Conservation (phyloP, 306 rosid species). For the Lathyrus sativus region DNA sequence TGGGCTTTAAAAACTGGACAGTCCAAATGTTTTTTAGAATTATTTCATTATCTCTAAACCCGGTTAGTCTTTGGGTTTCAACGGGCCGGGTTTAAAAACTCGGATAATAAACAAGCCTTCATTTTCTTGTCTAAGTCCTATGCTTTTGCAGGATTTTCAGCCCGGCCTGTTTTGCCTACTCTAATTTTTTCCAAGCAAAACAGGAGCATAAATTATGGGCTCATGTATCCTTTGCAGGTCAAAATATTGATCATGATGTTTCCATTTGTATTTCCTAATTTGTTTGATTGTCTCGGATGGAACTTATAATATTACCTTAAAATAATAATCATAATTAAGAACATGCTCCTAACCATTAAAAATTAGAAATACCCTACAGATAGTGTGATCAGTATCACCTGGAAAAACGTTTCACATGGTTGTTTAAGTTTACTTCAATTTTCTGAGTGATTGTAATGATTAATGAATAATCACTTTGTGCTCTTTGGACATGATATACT, state of each 20-base stretch:
- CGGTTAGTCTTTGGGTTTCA: no score
- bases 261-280: conserved; percentile 20
- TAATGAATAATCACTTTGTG: not conserved
- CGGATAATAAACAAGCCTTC: no score
- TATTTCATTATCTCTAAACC: no score
- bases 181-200: not conserved
- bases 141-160: no score
- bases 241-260: not conserved
- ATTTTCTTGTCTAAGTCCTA: no score
- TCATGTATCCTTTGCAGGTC: not conserved
- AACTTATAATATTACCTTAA: not conserved
- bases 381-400: conserved; percentile 4
- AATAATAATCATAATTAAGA: conserved; percentile 5
- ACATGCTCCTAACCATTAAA: conserved; percentile 16
- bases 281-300: conserved; percentile 5
- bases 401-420: not conserved
- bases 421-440: conserved; percentile 26
- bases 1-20: no score
- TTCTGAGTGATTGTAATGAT: conserved; percentile 9
- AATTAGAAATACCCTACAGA: conserved; percentile 3
- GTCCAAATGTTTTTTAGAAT: no score
- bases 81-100: no score
- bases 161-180: no score
- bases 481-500: conserved; percentile 23
- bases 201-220: conserved; percentile 5